phyloP scores from a whole-genome alignment of 441 rosid genomes.

The Euphorbia schlechtendalii region DNA sequence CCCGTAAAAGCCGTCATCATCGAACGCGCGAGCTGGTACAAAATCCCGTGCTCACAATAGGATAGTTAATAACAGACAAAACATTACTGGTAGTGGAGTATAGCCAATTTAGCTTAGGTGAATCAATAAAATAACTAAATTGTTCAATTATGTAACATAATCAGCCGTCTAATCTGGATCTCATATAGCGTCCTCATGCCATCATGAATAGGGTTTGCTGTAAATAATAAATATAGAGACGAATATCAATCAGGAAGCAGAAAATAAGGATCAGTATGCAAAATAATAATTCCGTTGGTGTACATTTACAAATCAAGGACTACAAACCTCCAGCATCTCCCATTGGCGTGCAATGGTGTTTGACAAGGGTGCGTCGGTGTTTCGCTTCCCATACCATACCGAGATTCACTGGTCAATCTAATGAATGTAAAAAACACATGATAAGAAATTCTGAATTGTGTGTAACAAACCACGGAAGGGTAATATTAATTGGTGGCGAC shows the following conservation, averaged over 20 bases:
- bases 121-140: too few relatives aligned
- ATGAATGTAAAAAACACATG: too few relatives aligned
- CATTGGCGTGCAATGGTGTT: constrained; percentile 97
- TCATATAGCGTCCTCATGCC: constrained; percentile 97
- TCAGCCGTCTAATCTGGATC: constrained; percentile 39
- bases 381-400: constrained; percentile 94
- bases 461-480: background rate
- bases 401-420: constrained; percentile 42
- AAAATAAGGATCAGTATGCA: constrained; percentile 4
- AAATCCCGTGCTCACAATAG: too few relatives aligned
- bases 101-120: too few relatives aligned
- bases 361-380: constrained; percentile 97
- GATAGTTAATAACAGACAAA: too few relatives aligned
- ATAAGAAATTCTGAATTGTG: too few relatives aligned
- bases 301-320: constrained; percentile 8
- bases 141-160: too few relatives aligned
- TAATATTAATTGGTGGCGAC: constrained; percentile 54
- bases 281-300: background rate
- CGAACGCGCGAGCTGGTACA: too few relatives aligned
- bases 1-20: too few relatives aligned
- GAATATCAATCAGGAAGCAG: background rate
- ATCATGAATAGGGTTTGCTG: constrained; percentile 96
- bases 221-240: constrained; percentile 12
- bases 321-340: constrained; percentile 75
- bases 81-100: too few relatives aligned